Evolutionary conservation across 768 basidiomycete species (phyloP).

Genomic region (Leucosporidium scottii): DNA sequence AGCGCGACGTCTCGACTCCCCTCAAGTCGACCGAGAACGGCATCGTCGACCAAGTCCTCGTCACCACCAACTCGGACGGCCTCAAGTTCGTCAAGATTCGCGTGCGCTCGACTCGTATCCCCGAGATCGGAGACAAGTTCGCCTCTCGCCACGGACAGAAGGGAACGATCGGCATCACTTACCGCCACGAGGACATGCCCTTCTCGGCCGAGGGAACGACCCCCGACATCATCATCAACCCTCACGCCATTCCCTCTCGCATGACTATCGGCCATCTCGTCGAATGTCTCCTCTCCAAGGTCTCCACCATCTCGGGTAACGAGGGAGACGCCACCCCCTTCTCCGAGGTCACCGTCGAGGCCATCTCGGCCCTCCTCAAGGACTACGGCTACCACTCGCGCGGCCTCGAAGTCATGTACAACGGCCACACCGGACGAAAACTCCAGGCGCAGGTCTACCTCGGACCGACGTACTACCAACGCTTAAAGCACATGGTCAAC

Average conservation of each 20-base stretch:
- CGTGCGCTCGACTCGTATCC: constrained; percentile 88
- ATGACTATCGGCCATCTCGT: constrained; percentile 99
- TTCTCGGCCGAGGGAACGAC: constrained; percentile 95
- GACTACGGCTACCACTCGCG: constrained; percentile 93
- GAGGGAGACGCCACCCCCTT: constrained; percentile 99
- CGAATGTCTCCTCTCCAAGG: constrained; percentile 92
- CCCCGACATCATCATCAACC: constrained; percentile 96
- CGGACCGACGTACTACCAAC: constrained; percentile 97
- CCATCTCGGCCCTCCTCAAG: constrained; percentile 83
- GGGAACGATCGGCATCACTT: constrained; percentile 98
- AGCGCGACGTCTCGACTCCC: constrained; percentile 93
- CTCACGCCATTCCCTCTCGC: constrained; percentile 98
- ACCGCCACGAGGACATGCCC: constrained; percentile 99
- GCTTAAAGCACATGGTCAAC: constrained; percentile 97
- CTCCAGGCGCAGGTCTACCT: constrained; percentile 97
- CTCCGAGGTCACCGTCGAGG: constrained; percentile 94
- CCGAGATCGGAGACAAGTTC: constrained; percentile 98
- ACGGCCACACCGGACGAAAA: constrained; percentile 96
- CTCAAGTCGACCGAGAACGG: constrained; percentile 97
- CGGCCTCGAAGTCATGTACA: constrained; percentile 96
- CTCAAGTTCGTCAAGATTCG: constrained; percentile 98
- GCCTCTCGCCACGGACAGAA: constrained; percentile 99
- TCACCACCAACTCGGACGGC: constrained; percentile 92
- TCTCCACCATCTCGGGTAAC: constrained; percentile 89
- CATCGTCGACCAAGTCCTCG: constrained; percentile 92